Evolutionary conservation across 306 rosid genomes (phyloP).

Genomic region (Acacia acuminata): DNA sequence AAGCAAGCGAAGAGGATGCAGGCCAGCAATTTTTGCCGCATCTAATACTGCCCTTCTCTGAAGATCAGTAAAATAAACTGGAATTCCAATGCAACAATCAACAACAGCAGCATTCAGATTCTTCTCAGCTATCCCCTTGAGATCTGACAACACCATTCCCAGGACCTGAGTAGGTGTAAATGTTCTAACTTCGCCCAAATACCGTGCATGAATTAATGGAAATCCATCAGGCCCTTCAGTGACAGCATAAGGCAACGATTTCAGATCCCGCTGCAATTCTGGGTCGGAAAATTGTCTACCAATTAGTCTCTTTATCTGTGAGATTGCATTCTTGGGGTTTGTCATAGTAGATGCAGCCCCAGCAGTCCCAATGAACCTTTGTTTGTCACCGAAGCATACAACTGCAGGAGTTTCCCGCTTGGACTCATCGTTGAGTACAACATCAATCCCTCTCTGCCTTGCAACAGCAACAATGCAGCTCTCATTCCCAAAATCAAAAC

Average conservation of each 20-base stretch:
- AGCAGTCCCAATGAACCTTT: constrained; percentile 91
- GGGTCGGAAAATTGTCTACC: constrained; percentile 81
- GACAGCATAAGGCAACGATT: constrained; percentile 67
- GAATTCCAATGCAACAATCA: constrained; percentile 97
- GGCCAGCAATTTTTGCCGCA: constrained; percentile 90
- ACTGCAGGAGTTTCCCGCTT: constrained; percentile 94
- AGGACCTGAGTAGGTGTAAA: constrained; percentile 88
- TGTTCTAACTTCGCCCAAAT: constrained; percentile 66
- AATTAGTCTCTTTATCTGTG: constrained; percentile 78
- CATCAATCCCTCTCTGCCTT: constrained; percentile 95
- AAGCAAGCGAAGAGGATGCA: constrained; percentile 83
- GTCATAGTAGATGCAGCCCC: constrained; percentile 96
- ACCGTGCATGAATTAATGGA: constrained; percentile 76
- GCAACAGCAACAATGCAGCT: constrained; percentile 97
- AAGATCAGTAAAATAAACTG: constrained; percentile 85
- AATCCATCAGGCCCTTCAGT: constrained; percentile 90
- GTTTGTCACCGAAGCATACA: constrained; percentile 94
- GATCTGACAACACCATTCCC: constrained; percentile 81
- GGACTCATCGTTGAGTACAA: constrained; percentile 94
- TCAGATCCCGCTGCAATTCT: constrained; percentile 74
- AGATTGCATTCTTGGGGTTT: constrained; percentile 87
- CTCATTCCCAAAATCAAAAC: constrained; percentile 96
- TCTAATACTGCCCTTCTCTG: constrained; percentile 91
- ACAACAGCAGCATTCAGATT: constrained; percentile 82
- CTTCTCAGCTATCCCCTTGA: constrained; percentile 78